Evolutionary conservation across 305 asterid genomes (phyloP), one percentile per base, ranked within the genome.

Genomic region (Plantago coronopus): DNA sequence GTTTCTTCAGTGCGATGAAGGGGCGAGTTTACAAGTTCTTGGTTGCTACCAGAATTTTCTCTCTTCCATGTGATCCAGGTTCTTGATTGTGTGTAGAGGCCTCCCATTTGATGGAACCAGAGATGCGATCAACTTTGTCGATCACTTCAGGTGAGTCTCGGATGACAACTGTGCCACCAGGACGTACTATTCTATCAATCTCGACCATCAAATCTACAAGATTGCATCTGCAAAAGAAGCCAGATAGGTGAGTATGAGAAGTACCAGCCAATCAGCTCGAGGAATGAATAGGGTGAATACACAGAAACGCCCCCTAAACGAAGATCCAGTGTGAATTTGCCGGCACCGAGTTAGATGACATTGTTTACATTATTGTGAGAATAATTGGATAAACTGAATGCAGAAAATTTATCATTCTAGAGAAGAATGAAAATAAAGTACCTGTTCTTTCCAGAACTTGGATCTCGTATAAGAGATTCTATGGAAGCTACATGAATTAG

Each of bases 161-260:
- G 54, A 89, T 59, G 31, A 93, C 68, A 60, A 85, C 83, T 17
- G 85, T 87, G 71, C 98, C 98, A 78, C 83, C 96, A 13, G 96
- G 97, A 2, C 98, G 95, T 74, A 93, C 64, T 22, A 89, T 84
- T 74, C 98, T 80, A 66, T 93, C 98, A 0, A 93, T 87, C 76
- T 93, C 98, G 74, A 82, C 89, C 94, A 93, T 93, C 71, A 93
- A 66, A 78, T 89, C 98, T 57, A 89, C 95, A 20, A 89, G 83
- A 76, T 78, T 89, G 63, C 98, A 93, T 83, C 97, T 89, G 87
- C 77, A 81, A 59, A 23, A 7, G 53, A 23, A 48, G 17, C 25
- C 45, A 43, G 40, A 42, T 31, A 47, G 48, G 57, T 66, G 48
- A 57, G 50, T 44, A 42, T 23, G 42, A 34, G 9, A 10, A 34